Conservation (phyloP, 805 yeast species). For the Candida dajiaensis region DNA sequence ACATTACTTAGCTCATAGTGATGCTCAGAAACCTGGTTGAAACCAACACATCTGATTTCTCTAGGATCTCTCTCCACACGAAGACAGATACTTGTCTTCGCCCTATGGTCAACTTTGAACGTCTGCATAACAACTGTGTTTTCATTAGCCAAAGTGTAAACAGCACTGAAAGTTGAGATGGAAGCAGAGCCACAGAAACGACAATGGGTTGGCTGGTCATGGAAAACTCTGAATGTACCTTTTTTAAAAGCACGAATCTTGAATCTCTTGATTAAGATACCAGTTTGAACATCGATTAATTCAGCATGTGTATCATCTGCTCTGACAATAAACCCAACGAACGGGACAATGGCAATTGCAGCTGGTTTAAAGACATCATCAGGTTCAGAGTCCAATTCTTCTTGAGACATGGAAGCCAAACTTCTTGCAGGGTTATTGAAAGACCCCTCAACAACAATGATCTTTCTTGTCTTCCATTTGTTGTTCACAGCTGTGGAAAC, state of each 20-base stretch:
- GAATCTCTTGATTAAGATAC: conserved; percentile 58
- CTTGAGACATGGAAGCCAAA: neutral
- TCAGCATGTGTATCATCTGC: conserved; percentile 55
- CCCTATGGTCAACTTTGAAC: conserved; percentile 62
- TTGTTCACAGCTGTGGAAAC: conserved; percentile 58
- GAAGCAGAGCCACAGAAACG: conserved; percentile 89
- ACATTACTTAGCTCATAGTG: conserved; percentile 60
- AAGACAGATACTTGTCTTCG: conserved; percentile 74
- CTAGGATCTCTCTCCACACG: conserved; percentile 91
- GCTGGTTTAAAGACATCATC: conserved; percentile 19
- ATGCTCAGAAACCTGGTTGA: conserved; percentile 66
- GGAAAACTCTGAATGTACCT: conserved; percentile 60
- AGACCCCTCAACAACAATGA: conserved; percentile 39
- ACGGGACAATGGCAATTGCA: conserved; percentile 51
- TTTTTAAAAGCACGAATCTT: conserved; percentile 53
- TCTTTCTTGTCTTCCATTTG: conserved; percentile 54
- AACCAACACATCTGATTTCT: conserved; percentile 85
- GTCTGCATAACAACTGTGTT: conserved; percentile 66
- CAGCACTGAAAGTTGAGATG: conserved; percentile 62
- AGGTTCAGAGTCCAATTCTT: neutral
- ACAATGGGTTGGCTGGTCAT: conserved; percentile 84
- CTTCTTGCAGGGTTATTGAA: conserved; percentile 19
- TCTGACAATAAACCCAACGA: conserved; percentile 68
- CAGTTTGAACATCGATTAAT: conserved; percentile 72
- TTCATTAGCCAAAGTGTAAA: conserved; percentile 57